Evolutionary conservation across 768 basidiomycete species (phyloP).

Genomic region (Agaricus blazei): DNA sequence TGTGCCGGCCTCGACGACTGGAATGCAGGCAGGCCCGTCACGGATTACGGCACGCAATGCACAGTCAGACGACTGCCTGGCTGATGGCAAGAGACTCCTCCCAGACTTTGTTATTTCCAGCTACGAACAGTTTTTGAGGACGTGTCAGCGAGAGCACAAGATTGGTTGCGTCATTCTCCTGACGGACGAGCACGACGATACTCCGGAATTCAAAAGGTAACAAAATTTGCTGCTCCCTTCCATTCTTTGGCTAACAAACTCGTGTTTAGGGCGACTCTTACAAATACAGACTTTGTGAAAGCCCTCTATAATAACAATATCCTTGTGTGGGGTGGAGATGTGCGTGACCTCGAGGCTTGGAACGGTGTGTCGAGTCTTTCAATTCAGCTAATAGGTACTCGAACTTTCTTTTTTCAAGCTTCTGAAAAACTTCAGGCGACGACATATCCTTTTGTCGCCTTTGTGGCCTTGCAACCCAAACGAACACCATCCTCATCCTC

Average conservation of each 20-base stretch:
- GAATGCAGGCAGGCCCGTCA: constrained; percentile 42
- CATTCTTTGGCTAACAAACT: neutral
- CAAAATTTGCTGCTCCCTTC: constrained; percentile 12
- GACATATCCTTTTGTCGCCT: constrained; percentile 91
- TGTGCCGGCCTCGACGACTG: constrained; percentile 27
- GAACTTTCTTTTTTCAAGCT: constrained; percentile 18
- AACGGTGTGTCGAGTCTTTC: constrained; percentile 33
- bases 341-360: constrained; percentile 79
- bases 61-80: constrained; percentile 17
- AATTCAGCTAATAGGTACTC: constrained; percentile 6
- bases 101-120: constrained; percentile 79
- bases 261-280: constrained; percentile 59
- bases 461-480: constrained; percentile 80
- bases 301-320: constrained; percentile 69
- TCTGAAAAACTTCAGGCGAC: constrained; percentile 79
- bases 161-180: constrained; percentile 80
- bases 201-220: constrained; percentile 79
- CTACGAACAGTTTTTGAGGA: constrained; percentile 75
- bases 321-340: constrained; percentile 90
- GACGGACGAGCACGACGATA: constrained; percentile 89
- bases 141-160: constrained; percentile 65
- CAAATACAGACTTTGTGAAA: constrained; percentile 65
- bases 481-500: constrained; percentile 34
- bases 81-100: constrained; percentile 44
- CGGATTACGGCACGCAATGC: constrained; percentile 31